Percentiles rank a stretch among this genome's conserved stretches.
These are phyloP conservation scores for Mycena haematopus DNA, from an alignment of 768 basidiomycete species.

Conservation along the genomic window DNA sequence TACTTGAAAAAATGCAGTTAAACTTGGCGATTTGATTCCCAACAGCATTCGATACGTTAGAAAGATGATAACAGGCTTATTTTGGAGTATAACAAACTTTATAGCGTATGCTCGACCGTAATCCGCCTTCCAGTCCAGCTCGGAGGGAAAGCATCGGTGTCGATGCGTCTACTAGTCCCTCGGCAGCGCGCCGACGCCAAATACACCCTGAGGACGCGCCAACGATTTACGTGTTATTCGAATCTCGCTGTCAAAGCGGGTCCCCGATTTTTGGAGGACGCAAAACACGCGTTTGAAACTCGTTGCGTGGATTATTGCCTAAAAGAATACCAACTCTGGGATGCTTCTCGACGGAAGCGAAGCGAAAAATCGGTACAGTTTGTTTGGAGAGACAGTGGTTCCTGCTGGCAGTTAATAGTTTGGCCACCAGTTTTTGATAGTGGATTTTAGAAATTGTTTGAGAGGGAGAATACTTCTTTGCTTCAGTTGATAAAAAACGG, in stretches of 20 bases:
- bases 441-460: too few relatives aligned
- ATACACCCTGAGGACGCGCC: not conserved
- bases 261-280: not conserved
- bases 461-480: too few relatives aligned
- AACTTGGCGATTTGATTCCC: slow-evolving; percentile 3
- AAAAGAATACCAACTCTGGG: not conserved
- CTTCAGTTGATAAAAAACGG: too few relatives aligned
- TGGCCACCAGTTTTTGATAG: too few relatives aligned
- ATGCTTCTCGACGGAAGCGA: not conserved
- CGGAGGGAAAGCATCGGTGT: not conserved
- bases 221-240: not conserved
- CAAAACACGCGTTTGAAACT: not conserved
- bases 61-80: not conserved
- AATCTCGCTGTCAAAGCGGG: not conserved
- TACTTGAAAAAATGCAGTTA: not conserved
- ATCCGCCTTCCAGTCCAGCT: not conserved
- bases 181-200: not conserved
- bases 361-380: not conserved
- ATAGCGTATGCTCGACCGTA: slow-evolving; percentile 1
- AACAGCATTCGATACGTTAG: not conserved
- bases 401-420: not conserved
- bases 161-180: not conserved
- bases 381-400: not conserved
- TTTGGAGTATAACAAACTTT: slow-evolving; percentile 6
- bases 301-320: not conserved